phyloP scores from a whole-genome alignment of 1,139 yeast genomes.

The Zygotorulaspora mrakii region DNA sequence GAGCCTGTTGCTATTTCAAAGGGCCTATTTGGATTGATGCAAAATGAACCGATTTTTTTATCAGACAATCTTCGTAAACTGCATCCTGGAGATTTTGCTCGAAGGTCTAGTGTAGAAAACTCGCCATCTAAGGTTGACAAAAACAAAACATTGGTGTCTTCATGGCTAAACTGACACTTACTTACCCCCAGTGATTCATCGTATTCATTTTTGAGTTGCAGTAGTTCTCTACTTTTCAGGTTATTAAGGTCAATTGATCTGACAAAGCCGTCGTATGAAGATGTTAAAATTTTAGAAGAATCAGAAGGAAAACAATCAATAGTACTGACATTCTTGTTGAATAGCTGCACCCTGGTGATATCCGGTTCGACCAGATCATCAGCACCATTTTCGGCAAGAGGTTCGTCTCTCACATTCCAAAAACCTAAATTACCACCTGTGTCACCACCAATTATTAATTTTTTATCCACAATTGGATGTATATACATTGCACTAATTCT shows the following conservation, averaged over 20 bases:
- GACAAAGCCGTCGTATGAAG: conserved; percentile 85
- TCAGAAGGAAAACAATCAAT: conserved; percentile 51
- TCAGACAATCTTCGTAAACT: conserved; percentile 60
- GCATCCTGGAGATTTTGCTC: conserved; percentile 42
- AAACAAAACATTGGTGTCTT: conserved; percentile 54
- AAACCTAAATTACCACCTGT: conserved; percentile 78
- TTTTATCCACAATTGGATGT: conserved; percentile 65
- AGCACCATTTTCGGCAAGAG: conserved; percentile 36
- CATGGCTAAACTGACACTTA: conserved; percentile 54
- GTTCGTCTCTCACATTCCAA: conserved; percentile 66
- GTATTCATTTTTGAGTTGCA: conserved; percentile 51
- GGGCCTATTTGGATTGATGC: conserved; percentile 62
- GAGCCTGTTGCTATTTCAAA: conserved; percentile 80
- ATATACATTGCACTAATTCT: conserved; percentile 70
- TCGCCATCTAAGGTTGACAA: conserved; percentile 78
- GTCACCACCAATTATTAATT: conserved; percentile 80
- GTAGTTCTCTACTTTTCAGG: conserved; percentile 55
- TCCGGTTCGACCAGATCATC: conserved; percentile 48
- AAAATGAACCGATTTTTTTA: conserved; percentile 86
- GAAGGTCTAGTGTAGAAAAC: conserved; percentile 64
- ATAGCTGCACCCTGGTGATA: conserved; percentile 64
- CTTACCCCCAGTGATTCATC: conserved; percentile 51
- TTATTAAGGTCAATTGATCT: conserved; percentile 65
- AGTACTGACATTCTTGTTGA: conserved; percentile 68
- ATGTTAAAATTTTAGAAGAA: conserved; percentile 57